These are phyloP conservation scores for Trametes cinnabarina DNA, from an alignment of 768 basidiomycete species.

Conservation along the genomic window DNA sequence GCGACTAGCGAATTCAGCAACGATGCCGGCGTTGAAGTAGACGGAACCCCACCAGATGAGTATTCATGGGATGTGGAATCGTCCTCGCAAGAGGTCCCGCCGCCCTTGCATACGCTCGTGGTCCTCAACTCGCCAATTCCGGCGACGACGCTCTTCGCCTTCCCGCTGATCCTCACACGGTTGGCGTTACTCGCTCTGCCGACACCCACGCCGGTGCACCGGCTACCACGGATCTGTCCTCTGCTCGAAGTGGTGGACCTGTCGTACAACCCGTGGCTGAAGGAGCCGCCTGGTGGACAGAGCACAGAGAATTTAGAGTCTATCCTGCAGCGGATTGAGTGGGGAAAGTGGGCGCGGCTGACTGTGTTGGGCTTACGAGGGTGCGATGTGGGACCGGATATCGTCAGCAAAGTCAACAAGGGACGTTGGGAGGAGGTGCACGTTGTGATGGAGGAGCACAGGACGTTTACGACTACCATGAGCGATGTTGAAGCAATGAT, in stretches of 20 bases:
- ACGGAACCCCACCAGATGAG: neutral
- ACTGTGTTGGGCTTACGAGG: constrained; percentile 54
- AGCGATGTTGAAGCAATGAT: constrained; percentile 12
- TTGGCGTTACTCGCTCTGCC: constrained; percentile 57
- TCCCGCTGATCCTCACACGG: constrained; percentile 65
- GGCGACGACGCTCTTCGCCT: constrained; percentile 42
- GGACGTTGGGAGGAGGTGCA: constrained; percentile 66
- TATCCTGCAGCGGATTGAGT: constrained; percentile 51
- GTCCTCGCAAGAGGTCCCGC: constrained; percentile 9
- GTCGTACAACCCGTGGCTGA: constrained; percentile 60
- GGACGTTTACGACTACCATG: constrained; percentile 3
- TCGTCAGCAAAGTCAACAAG: constrained; percentile 49
- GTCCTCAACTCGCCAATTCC: constrained; percentile 50
- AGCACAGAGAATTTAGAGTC: constrained; percentile 30
- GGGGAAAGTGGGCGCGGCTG: constrained; percentile 55
- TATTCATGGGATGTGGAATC: constrained; percentile 21
- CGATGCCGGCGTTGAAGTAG: constrained; percentile 2
- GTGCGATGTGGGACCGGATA: constrained; percentile 45
- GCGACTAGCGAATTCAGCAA: neutral
- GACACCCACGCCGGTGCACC: constrained; percentile 48
- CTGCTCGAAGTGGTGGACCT: constrained; percentile 62
- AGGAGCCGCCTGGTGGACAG: constrained; percentile 7
- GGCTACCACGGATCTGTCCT: constrained; percentile 59
- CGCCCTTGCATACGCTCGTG: constrained; percentile 45
- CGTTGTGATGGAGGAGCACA: constrained; percentile 34